These are phyloP conservation scores for Nitzschia putrida DNA, from an alignment of 108 stramenopile species.

Conservation along the genomic window DNA sequence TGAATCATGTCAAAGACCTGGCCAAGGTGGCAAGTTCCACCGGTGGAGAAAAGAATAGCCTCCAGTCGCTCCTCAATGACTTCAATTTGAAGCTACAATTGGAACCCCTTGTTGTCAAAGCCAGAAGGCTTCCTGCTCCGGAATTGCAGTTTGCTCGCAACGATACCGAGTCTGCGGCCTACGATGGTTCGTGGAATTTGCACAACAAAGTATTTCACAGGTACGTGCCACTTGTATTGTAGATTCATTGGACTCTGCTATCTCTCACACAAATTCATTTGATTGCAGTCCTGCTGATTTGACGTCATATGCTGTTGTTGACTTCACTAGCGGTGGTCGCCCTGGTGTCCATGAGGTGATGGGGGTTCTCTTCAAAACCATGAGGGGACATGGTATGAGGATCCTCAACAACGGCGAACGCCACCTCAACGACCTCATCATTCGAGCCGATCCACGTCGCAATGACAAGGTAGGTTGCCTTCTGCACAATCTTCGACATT, in stretches of 20 bases:
- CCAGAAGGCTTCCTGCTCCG: background rate
- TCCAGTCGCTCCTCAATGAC: background rate
- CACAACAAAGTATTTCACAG: background rate
- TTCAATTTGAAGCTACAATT: background rate
- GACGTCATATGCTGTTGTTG: slow-evolving; percentile 27
- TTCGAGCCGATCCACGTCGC: background rate
- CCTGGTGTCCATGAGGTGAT: background rate
- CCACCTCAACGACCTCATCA: background rate
- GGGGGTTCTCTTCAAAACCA: slow-evolving; percentile 4
- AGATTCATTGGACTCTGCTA: background rate
- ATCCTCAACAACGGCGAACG: slow-evolving; percentile 5
- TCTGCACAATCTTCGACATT: too few species aligned
- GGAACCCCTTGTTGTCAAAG: background rate
- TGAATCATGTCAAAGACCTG: slow-evolving; percentile 9
- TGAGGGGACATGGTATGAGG: slow-evolving; percentile 21
- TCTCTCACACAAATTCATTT: background rate
- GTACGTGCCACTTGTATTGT: background rate
- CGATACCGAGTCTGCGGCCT: too few species aligned
- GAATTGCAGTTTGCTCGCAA: background rate
- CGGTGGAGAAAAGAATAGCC: background rate
- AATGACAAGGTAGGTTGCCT: background rate
- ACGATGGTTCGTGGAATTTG: slow-evolving; percentile 12
- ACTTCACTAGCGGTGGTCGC: slow-evolving; percentile 8
- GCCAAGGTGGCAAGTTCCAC: background rate
- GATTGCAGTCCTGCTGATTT: slow-evolving; percentile 18